Percentiles rank a stretch among this genome's conserved stretches.
These are phyloP conservation scores for Blastobotrys parvus DNA, from an alignment of 805 yeast species.

Conservation along the genomic window DNA sequence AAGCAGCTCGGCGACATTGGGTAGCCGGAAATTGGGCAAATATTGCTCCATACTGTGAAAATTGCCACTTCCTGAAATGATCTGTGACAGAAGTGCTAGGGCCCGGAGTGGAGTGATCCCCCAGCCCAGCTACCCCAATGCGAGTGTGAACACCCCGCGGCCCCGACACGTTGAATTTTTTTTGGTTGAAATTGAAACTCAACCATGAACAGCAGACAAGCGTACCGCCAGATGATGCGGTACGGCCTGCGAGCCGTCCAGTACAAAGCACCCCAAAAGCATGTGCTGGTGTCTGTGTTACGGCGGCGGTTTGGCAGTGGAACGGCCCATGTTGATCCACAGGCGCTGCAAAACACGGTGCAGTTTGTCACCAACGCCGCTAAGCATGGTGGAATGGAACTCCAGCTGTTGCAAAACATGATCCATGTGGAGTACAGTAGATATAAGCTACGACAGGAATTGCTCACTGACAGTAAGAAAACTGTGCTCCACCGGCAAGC, in stretches of 20 bases:
- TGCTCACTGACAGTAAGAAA: neutral
- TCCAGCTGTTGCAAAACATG: neutral
- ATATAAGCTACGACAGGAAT: neutral
- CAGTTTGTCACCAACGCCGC: neutral
- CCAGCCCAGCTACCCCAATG: too few relatives aligned
- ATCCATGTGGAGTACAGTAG: slow-evolving; percentile 2
- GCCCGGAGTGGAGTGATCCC: too few relatives aligned
- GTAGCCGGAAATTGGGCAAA: neutral
- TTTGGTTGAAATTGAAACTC: too few relatives aligned
- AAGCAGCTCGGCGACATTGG: neutral
- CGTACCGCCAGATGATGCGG: neutral
- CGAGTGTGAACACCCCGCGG: too few relatives aligned
- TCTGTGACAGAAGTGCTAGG: too few relatives aligned
- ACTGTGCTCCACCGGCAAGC: neutral
- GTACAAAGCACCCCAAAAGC: neutral
- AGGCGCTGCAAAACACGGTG: neutral
- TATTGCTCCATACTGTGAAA: neutral
- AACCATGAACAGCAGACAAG: neutral
- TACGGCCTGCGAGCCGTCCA: slow-evolving; percentile 1
- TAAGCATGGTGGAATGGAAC: neutral
- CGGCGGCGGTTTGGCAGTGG: neutral
- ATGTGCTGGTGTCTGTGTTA: neutral
- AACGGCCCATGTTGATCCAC: neutral
- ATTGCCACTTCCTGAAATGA: too few relatives aligned
- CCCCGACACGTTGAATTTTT: too few relatives aligned